Evolutionary conservation across 202 grass and related monocot genomes (phyloP), one percentile per base, ranked within the genome.

Genomic region (Hordeum pubiflorum): DNA sequence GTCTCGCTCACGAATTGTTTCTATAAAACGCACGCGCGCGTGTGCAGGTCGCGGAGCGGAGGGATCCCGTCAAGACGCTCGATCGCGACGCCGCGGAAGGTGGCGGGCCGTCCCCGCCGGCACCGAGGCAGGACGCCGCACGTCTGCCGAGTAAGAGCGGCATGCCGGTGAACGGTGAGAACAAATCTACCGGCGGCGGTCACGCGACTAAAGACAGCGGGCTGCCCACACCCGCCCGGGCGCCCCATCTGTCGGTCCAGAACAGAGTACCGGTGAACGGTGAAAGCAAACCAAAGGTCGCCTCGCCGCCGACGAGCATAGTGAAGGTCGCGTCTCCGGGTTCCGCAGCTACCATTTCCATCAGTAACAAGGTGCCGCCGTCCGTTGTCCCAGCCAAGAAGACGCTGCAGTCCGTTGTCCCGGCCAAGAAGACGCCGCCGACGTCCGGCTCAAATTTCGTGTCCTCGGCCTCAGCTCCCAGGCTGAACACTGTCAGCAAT

Each of bases 21-120:
- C 15, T 39, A 22, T 66, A n/a, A n/a, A 54, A 54, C 36, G 39
- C 54, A 21, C 22, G 40, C 21, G 12, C 8, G 26, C 3, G 44
- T 44, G 31, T 77, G 48, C 81, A 88, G 86, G 86, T 88, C 54
- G 57, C 9, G 1, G 75, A 84, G 61, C 70, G 62, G 55, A 76
- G 63, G 70, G 81, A 75, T 52, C 63, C 70, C 37, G 70, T 81
- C 11, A 56, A 66, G 14, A 82, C 86, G 4, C 62, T 69, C 77
- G 81, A 58, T 64, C 86, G 70, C 9, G 75, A 27, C 36, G 14
- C 69, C 9, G 34, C n/a, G 1, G 20, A 46, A 29, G 38, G 13
- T 7, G 48, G 59, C 58, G 75, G 0, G 2, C 5, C 48, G 14
- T 27, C 72, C 14, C 20, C 58, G 41, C 58, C 56, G 55, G 18